These are phyloP conservation scores for Poa annua DNA, from an alignment of 176 grass and related monocot species.

Conservation along the genomic window DNA sequence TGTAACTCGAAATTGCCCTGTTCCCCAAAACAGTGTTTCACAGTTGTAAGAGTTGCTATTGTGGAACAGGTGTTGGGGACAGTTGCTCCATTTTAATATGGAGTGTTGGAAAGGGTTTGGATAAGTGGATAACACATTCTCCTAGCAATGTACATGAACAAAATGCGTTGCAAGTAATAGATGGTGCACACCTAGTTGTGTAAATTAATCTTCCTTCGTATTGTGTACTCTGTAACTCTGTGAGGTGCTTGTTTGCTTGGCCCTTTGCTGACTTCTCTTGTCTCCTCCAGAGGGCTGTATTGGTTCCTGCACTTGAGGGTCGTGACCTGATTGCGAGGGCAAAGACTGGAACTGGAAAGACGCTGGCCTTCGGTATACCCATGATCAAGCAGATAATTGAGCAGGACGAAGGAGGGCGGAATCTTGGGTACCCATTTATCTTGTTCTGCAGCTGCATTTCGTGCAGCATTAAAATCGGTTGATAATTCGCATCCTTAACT, in stretches of 20 bases:
- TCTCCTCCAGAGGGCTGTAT: slow-evolving; percentile 77
- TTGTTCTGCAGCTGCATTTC: not conserved
- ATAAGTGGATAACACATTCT: slow-evolving; percentile 6
- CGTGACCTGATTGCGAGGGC: slow-evolving; percentile 95
- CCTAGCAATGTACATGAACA: not conserved
- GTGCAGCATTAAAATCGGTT: slow-evolving; percentile 19
- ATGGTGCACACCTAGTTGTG: not conserved
- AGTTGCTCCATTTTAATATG: not conserved
- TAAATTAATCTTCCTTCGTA: not conserved
- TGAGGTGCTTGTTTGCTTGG: not conserved
- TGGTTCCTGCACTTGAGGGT: slow-evolving; percentile 86
- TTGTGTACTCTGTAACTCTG: not conserved
- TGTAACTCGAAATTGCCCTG: not conserved
- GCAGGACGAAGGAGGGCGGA: slow-evolving; percentile 55
- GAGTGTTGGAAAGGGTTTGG: not conserved
- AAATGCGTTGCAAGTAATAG: not conserved
- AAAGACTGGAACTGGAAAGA: slow-evolving; percentile 98
- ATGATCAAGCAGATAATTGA: slow-evolving; percentile 89
- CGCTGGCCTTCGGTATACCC: slow-evolving; percentile 93
- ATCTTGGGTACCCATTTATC: slow-evolving; percentile 51
- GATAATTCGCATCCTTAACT: slow-evolving; percentile 26
- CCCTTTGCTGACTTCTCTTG: slow-evolving; percentile 14
- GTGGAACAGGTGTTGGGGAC: not conserved
- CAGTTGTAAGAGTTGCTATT: not conserved
- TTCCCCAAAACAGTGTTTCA: not conserved